Conservation (phyloP, 2,329 filamentous ascomycete genomes). For the Elsinoe ampelina region DNA sequence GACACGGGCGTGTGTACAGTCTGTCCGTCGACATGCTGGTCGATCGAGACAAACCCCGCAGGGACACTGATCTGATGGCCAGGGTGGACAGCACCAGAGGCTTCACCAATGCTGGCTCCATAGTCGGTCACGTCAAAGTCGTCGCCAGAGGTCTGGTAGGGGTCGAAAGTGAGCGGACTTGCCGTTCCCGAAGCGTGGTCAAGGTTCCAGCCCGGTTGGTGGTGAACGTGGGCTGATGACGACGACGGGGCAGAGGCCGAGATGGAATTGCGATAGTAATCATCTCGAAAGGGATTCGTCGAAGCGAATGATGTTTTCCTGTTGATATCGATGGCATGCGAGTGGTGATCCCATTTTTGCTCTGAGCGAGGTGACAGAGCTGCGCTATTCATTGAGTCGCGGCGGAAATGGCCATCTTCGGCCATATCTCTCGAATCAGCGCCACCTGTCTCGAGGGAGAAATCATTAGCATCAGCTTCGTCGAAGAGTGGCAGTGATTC, state of each 20-base stretch:
- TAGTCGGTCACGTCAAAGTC: conserved; percentile 40
- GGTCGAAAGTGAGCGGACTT: conserved; percentile 62
- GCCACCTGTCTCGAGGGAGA: conserved; percentile 5
- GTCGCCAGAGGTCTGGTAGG: conserved; percentile 46
- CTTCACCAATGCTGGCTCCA: conserved; percentile 31
- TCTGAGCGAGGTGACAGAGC: conserved; percentile 9
- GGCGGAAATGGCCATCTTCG: conserved; percentile 11
- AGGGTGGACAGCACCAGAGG: conserved; percentile 22
- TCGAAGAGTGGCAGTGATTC: conserved; percentile 3
- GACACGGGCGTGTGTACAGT: conserved; percentile 50
- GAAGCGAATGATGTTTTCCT: conserved; percentile 8
- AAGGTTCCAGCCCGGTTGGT: conserved; percentile 10
- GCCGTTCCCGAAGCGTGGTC: conserved; percentile 52
- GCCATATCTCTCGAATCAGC: conserved; percentile 6
- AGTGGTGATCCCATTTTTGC: conserved; percentile 10
- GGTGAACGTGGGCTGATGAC: conserved; percentile 5
- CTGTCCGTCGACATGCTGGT: conserved; percentile 37
- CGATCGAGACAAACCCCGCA: conserved; percentile 29
- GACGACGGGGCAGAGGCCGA: conserved; percentile 9
- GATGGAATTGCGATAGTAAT: conserved; percentile 12
- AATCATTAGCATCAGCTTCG: conserved; percentile 9
- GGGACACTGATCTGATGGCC: conserved; percentile 32
- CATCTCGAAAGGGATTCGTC: conserved; percentile 12
- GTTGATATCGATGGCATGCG: conserved; percentile 1
- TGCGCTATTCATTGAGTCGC: conserved; percentile 11